These are phyloP conservation scores for Keqinozyma sinolaborantium DNA, from an alignment of 1,139 yeast species.

Conservation along the genomic window DNA sequence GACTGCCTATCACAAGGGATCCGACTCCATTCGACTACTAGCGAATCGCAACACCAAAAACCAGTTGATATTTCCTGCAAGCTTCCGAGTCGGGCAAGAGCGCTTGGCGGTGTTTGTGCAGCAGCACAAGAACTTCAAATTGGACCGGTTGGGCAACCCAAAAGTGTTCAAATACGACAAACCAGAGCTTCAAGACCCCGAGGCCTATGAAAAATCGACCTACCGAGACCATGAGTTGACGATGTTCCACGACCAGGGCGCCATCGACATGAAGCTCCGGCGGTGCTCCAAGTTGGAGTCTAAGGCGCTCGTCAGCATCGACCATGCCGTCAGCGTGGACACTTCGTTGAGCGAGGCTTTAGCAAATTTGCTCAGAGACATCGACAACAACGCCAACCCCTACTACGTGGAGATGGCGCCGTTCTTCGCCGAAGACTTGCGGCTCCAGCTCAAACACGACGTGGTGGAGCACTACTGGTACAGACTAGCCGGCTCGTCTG, in stretches of 20 bases:
- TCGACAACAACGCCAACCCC: constrained; percentile 10
- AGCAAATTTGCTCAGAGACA: constrained; percentile 12
- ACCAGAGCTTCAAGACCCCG: constrained; percentile 12
- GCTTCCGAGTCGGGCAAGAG: constrained; percentile 12
- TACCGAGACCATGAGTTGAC: constrained; percentile 15
- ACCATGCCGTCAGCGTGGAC: constrained; percentile 17
- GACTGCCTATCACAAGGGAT: constrained; percentile 12
- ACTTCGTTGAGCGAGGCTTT: constrained; percentile 17
- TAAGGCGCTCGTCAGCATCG: constrained; percentile 13
- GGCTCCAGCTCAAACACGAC: constrained; percentile 21
- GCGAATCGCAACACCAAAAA: constrained; percentile 12
- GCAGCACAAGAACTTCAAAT: constrained; percentile 8
- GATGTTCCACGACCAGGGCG: constrained; percentile 14
- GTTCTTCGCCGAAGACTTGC: constrained; percentile 21
- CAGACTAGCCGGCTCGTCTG: constrained; percentile 36
- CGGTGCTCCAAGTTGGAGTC: constrained; percentile 14
- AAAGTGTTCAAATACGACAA: constrained; percentile 7
- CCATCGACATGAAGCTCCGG: constrained; percentile 14
- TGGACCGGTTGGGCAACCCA: constrained; percentile 10
- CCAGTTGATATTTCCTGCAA: constrained; percentile 18
- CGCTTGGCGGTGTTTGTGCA: constrained; percentile 12
- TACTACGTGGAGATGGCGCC: constrained; percentile 24
- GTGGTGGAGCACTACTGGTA: constrained; percentile 32
- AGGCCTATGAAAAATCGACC: constrained; percentile 4
- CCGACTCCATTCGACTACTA: constrained; percentile 6